phyloP scores from a whole-genome alignment of 208 protist genomes.

The Acanthamoeba quina region DNA sequence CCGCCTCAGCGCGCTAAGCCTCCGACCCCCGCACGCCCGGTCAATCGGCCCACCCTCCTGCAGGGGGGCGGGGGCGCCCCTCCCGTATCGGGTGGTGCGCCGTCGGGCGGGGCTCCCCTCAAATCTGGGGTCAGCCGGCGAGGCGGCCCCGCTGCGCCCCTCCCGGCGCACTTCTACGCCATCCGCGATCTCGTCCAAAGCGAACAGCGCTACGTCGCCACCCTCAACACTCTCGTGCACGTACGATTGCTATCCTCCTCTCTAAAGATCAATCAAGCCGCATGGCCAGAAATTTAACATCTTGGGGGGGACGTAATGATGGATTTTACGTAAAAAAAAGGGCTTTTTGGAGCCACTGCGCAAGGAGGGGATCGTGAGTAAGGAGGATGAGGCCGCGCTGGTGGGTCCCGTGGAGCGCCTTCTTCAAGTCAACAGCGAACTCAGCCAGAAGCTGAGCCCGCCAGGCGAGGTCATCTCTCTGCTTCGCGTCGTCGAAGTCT shows the following conservation, averaged over 20 bases:
- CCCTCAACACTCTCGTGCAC: neutral
- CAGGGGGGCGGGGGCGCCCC: neutral
- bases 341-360: slow-evolving; percentile 20
- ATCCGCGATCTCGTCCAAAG: slow-evolving; percentile 32
- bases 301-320: neutral
- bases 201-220: slow-evolving; percentile 33
- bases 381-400: slow-evolving; percentile 5
- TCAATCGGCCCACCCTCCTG: neutral
- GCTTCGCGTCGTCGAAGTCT: slow-evolving; percentile 8
- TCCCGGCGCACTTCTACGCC: slow-evolving; percentile 17
- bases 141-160: neutral
- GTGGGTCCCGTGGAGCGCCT: slow-evolving; percentile 19
- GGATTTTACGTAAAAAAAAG: neutral
- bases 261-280: no score
- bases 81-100: no score
- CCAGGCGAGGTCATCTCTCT: slow-evolving; percentile 40
- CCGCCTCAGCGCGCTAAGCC: slow-evolving; percentile 4
- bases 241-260: neutral
- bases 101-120: neutral
- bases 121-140: neutral
- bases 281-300: no score
- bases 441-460: slow-evolving; percentile 36
- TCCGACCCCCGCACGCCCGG: neutral
- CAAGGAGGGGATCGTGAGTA: neutral
- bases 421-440: neutral